Base-by-base conservation (phyloP, 176 grass and related monocot species). In the Aegilops bicornis region DNA sequence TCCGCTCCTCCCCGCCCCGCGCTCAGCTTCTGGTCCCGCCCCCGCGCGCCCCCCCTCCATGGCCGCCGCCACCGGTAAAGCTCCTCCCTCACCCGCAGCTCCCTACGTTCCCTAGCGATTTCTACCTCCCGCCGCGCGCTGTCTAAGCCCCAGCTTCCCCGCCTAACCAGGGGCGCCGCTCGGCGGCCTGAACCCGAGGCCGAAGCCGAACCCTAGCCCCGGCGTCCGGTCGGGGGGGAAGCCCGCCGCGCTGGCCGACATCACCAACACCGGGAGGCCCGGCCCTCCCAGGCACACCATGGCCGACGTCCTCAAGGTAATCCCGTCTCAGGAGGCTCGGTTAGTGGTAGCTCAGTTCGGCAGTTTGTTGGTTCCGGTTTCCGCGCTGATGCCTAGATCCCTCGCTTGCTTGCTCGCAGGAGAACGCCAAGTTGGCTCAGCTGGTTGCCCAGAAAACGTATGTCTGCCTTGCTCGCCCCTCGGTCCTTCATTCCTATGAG, bases 381-480 rank as follows among this genome's bases (percentile, higher is more conserved):
- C 82, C 58, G 40, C 19, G 27, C 70, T 75, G 60, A 84, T 11
- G 30, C 27, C 61, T 29, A 54, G n/a, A 68, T 5, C 1, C 37
- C 82, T 10, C 78, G 13, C 22, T 75, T 68, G 67, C 79, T 81
- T 78, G 14, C n/a, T 83, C 82, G n/a, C 82, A 92, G 93, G 93
- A 92, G 75, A 92, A 92, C 37, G 33, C 61, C 9, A 75, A 24
- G 11, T 33, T 95, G 79, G 3, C 61, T 17, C 69, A 88, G 64
- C 45, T 89, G 40, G 76, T 95, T 2, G 87, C 2, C 4, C 88
- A 95, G 77, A 90, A 78, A 66, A 85, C 36, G 93, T 95, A 92
- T 29, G 83, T 20, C 36, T 40, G 37, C 60, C 47, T 60, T 9
- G 35, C 30, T 67, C 17, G 35, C 30, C 23, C 7, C 35, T 60